Base-by-base conservation (phyloP, 2,329 filamentous ascomycete species). In the Aspergillus eucalypticola region DNA sequence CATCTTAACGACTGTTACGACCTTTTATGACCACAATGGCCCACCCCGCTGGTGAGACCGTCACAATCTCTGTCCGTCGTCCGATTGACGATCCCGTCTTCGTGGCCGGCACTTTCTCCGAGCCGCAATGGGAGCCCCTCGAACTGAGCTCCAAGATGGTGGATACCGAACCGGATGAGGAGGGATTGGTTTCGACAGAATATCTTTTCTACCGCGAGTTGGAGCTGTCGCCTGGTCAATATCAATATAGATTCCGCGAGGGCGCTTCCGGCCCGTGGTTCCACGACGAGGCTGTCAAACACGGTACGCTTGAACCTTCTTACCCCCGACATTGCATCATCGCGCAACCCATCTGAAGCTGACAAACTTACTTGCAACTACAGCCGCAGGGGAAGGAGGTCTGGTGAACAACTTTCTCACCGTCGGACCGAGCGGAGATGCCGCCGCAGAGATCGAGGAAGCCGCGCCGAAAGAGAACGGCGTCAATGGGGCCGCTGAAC, bases 1-100 rank as follows among this genome's bases (percentile, higher is more conserved):
- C 50, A 49, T 56, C 52, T 59, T 68, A 48, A 63, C 65, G 64
- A 65, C 62, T 63, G 62, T 67, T 56, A 66, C 64, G 64, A 67
- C 53, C 35, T 29, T 44, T 60, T 59, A 62, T 59, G 61, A 62
- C 60, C 60, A 62, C 54, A 61, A 68, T 68, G 66, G 66, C 65
- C 48, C 59, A 60, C 53, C 48, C 61, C 54, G 50, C 54, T 63
- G 57, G 51, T 55, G 66, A 70, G 59, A 64, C 66, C 38, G 60
- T 73, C 50, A 70, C 66, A 53, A 66, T 74, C 60, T 64, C 71
- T 42, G 60, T 71, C 53, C 65, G 65, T 57, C 69, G 69, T 53
- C 65, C 67, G 29, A 64, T 64, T 27, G 64, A 68, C 49, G 64
- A 65, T 52, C 69, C 70, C 41, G 60, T 73, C 58, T 72, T 67